Evolutionary conservation across 495 filamentous ascomycete genomes (phyloP).

Genomic region (Pseudoneurospora amorphoporcata): DNA sequence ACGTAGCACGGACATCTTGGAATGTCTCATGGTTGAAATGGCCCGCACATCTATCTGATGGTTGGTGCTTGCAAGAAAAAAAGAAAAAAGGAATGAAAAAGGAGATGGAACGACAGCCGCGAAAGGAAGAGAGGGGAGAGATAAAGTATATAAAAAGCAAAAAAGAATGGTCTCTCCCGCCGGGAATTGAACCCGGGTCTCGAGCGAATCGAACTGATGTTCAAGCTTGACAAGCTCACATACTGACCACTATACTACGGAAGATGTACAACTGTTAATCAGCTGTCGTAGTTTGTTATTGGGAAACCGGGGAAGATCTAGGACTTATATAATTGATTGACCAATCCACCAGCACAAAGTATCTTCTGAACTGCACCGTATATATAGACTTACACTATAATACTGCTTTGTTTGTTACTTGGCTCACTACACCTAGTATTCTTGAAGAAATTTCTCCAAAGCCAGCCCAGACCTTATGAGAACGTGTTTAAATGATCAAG

Average conservation of each 20-base stretch:
- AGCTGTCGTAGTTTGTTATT: background rate
- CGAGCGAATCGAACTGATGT: background rate
- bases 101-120: too few relatives aligned
- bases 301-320: accelerated
- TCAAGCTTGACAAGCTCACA: background rate
- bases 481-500: too few relatives aligned
- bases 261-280: background rate
- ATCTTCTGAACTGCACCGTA: too few relatives aligned
- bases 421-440: too few relatives aligned
- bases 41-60: too few relatives aligned
- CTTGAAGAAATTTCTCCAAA: too few relatives aligned
- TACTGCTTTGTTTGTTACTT: background rate
- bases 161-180: background rate
- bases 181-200: background rate
- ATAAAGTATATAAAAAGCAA: background rate
- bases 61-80: too few relatives aligned
- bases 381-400: too few relatives aligned
- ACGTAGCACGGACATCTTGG: background rate
- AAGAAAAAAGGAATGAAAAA: too few relatives aligned
- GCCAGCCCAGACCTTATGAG: too few relatives aligned
- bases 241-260: background rate
- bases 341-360: too few relatives aligned
- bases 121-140: background rate
- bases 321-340: background rate
- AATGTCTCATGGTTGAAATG: background rate